Evolutionary conservation across 352 stramenopile species (phyloP).

Genomic region (Phytophthora macrochlamydospora): DNA sequence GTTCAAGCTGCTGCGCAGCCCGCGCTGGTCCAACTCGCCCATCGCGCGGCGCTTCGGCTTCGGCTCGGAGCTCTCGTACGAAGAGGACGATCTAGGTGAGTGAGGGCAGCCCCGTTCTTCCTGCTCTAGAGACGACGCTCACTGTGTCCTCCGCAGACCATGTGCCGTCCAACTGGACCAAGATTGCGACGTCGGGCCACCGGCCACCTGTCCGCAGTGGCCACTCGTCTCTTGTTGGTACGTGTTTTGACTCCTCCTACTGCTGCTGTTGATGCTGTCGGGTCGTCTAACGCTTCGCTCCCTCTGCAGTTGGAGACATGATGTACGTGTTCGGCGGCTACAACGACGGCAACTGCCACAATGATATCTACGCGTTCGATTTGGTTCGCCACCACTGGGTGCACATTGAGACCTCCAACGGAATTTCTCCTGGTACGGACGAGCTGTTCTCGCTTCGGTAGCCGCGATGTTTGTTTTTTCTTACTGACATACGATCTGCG

Average conservation of each 20-base stretch:
- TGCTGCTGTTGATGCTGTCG: not conserved
- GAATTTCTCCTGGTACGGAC: slow-evolving; percentile 64
- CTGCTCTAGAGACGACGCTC: not conserved
- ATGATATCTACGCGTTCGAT: slow-evolving; percentile 85
- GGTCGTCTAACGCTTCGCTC: slow-evolving; percentile 11
- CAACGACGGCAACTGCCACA: slow-evolving; percentile 88
- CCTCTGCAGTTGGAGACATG: slow-evolving; percentile 57
- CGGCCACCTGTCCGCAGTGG: slow-evolving; percentile 76
- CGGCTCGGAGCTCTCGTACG: slow-evolving; percentile 61
- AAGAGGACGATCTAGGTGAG: slow-evolving; percentile 61
- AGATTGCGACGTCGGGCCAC: slow-evolving; percentile 70
- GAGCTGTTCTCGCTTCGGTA: not conserved
- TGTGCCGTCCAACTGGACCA: slow-evolving; percentile 74
- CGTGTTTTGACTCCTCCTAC: slow-evolving; percentile 14
- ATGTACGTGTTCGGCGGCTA: slow-evolving; percentile 89
- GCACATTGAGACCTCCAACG: slow-evolving; percentile 75
- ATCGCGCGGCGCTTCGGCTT: slow-evolving; percentile 77
- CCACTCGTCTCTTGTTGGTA: slow-evolving; percentile 80
- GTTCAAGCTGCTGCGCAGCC: slow-evolving; percentile 84
- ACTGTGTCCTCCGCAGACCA: slow-evolving; percentile 34
- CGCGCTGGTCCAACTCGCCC: slow-evolving; percentile 77
- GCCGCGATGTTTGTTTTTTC: not conserved
- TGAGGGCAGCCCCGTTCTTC: not conserved
- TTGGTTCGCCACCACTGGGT: slow-evolving; percentile 81
- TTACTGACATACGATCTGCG: slow-evolving; percentile 1